A percentile compares a stretch with the other conserved stretches of the same genome.
phyloP scores from a whole-genome alignment of 257 asterid species.

The Nyctanthes arbortristis region DNA sequence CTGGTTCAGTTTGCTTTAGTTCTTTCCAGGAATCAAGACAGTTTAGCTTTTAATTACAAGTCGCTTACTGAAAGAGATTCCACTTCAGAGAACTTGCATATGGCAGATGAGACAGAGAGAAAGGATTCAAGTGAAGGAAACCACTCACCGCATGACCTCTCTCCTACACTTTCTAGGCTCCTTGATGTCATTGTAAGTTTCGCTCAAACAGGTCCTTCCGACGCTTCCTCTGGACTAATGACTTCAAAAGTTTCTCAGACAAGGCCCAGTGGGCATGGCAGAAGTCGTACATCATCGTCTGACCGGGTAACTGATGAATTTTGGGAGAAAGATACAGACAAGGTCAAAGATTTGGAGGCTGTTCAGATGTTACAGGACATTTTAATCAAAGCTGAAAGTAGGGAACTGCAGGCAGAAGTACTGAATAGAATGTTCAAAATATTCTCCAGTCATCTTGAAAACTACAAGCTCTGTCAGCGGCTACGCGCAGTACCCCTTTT shows the following conservation, averaged over 20 bases:
- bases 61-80: slow-evolving; percentile 46
- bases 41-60: slow-evolving; percentile 44
- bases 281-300: slow-evolving; percentile 76
- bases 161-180: slow-evolving; percentile 85
- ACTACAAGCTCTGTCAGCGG: slow-evolving; percentile 90
- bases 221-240: slow-evolving; percentile 45
- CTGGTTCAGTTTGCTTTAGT: slow-evolving; percentile 94
- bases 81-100: slow-evolving; percentile 40
- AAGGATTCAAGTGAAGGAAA: slow-evolving; percentile 31
- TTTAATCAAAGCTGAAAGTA: slow-evolving; percentile 86
- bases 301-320: slow-evolving; percentile 70
- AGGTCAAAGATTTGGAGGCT: slow-evolving; percentile 96
- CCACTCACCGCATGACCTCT: slow-evolving; percentile 50
- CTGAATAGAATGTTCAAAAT: slow-evolving; percentile 90
- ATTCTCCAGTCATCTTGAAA: slow-evolving; percentile 93
- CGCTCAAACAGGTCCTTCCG: slow-evolving; percentile 78
- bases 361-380: slow-evolving; percentile 97
- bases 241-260: slow-evolving; percentile 58
- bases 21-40: slow-evolving; percentile 59
- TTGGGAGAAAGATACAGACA: slow-evolving; percentile 87
- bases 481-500: slow-evolving; percentile 91
- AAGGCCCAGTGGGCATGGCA: slow-evolving; percentile 64
- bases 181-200: slow-evolving; percentile 85
- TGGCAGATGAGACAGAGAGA: slow-evolving; percentile 38
- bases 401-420: slow-evolving; percentile 92